Base-by-base conservation (phyloP, 164 flowering plant species). In the Litsea cubeba region DNA sequence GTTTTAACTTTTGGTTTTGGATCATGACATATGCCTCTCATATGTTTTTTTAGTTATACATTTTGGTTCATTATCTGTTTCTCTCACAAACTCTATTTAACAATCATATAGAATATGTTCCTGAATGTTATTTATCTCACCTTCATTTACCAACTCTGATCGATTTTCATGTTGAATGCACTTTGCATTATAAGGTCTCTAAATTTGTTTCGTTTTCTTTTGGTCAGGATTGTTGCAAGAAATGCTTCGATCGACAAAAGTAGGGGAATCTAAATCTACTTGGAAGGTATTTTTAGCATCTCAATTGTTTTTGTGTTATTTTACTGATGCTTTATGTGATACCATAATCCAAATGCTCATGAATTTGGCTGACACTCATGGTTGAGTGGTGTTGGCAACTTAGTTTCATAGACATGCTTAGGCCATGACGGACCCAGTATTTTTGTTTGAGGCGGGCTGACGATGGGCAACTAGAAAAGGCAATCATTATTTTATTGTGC, bases 161-260 rank as follows among this genome's bases (percentile, higher is more conserved):
- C 8, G 63, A 20, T 18, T 60, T 60, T 60, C 35, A 30, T 60
- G 63, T 60, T 20, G 63, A 60, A 60, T 60, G 15, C 63, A 18
- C 7, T 8, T 18, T 60, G 17, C 23, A 60, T 60, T 60, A 3
- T 60, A 18, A 60, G 63, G 63, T 20, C 10, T 40, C 10, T 40
- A 40, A 40, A 40, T 40, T 40, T 40, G 46, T 40, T 8, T 40
- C n/a, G 1, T 30, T 2, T 28, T 32, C 17, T 12, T 40, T n/a
- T 62, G 50, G 62, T 23, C 82, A 95, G 99, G 99, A 51, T 84
- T 95, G 54, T 77, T 95, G 83, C 77, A 83, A 73, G 99, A 95
- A 83, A 95, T 95, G 99, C 97, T 95, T 76, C 86, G 97, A 62
- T 88, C 97, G 32, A 76, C 94, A 66, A 93, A 85, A 86, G 83